These are phyloP conservation scores for Blastocystis sp. DNA, from an alignment of 352 stramenopile species.

Conservation along the genomic window DNA sequence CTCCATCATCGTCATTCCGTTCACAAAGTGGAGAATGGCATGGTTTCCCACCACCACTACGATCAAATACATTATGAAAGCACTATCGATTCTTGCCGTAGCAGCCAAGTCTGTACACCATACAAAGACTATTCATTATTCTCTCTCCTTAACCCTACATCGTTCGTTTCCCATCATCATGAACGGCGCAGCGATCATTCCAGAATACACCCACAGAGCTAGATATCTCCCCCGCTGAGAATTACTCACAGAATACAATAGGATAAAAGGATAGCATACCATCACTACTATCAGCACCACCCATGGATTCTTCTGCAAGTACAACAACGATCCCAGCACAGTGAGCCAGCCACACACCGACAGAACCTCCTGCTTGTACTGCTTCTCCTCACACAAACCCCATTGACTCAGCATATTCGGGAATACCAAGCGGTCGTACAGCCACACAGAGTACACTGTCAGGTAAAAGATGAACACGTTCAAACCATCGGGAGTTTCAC, in stretches of 20 bases:
- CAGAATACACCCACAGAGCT: constrained; percentile 1
- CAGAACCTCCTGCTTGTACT: background rate
- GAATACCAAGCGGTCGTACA: background rate
- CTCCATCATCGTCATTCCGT: constrained; percentile 19
- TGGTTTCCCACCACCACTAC: constrained; percentile 4
- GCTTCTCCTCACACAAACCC: background rate
- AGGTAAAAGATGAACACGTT: background rate
- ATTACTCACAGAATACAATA: background rate
- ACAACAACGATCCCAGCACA: background rate
- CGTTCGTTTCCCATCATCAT: background rate
- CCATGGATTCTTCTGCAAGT: background rate
- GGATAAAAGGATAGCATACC: background rate
- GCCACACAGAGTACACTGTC: constrained; percentile 1
- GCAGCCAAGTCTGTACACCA: background rate
- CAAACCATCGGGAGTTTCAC: background rate
- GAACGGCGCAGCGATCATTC: background rate
- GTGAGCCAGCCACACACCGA: background rate
- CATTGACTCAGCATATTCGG: background rate
- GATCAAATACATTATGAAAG: background rate
- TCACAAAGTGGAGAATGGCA: constrained; percentile 32
- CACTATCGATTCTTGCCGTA: background rate
- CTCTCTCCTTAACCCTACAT: background rate
- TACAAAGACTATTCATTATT: background rate
- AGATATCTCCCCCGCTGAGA: background rate
- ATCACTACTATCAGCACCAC: background rate